phyloP scores from a whole-genome alignment of 139 green algal species.

The Gonium pectorale region DNA sequence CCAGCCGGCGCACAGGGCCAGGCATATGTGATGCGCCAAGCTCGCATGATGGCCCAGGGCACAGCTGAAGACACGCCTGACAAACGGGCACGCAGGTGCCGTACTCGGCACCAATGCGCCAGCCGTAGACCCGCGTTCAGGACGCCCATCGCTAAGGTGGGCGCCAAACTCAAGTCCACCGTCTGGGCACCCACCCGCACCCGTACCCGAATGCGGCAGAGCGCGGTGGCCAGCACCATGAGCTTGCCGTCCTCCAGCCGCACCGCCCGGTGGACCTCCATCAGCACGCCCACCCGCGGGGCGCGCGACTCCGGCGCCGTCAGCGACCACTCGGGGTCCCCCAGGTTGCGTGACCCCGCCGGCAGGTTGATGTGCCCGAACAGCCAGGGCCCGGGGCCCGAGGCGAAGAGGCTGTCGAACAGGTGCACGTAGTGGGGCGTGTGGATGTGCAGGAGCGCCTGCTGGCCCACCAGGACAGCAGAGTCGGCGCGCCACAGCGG shows the following conservation, averaged over 20 bases:
- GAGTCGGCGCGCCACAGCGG: constrained; percentile 67
- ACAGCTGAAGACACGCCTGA: too few species aligned
- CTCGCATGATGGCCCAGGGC: too few species aligned
- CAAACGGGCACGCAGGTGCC: too few species aligned
- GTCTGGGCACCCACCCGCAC: too few species aligned
- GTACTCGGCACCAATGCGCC: too few species aligned
- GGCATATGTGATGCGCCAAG: too few species aligned
- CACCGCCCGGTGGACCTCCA: constrained; percentile 61
- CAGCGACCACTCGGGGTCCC: constrained; percentile 38
- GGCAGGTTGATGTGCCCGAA: constrained; percentile 68
- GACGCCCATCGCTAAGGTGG: too few species aligned
- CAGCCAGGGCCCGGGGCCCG: constrained; percentile 33
- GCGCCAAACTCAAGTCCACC: too few species aligned
- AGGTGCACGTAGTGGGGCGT: constrained; percentile 51
- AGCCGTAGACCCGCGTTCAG: too few species aligned
- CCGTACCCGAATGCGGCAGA: constrained; percentile 64
- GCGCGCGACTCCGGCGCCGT: constrained; percentile 33
- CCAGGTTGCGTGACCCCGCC: constrained; percentile 54
- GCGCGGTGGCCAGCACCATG: constrained; percentile 57
- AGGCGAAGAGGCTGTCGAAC: constrained; percentile 58
- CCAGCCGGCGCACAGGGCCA: not conserved
- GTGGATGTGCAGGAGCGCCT: constrained; percentile 49
- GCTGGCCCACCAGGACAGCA: constrained; percentile 41
- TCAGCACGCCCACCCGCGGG: constrained; percentile 56
- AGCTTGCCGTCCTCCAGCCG: constrained; percentile 65